phyloP scores from a whole-genome alignment of 139 green algal genomes.

The Micractinium conductrix region DNA sequence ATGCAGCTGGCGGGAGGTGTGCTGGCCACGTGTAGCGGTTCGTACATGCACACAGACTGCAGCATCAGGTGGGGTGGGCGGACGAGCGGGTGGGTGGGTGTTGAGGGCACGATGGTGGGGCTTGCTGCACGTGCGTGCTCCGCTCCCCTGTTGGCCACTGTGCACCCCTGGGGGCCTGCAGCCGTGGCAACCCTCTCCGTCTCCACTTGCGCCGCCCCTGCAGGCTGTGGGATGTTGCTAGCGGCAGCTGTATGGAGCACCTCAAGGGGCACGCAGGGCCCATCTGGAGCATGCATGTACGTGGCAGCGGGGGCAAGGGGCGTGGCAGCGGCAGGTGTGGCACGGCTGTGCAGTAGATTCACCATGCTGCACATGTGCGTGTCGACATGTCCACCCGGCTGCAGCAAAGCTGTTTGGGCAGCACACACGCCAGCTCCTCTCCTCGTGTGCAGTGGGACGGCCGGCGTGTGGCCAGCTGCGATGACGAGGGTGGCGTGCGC shows the following conservation, averaged over 20 bases:
- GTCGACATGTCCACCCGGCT: too few species aligned
- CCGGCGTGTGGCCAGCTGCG: constrained; percentile 3
- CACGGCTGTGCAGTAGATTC: too few species aligned
- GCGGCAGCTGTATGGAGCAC: neutral
- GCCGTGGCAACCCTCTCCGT: neutral
- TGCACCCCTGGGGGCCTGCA: neutral
- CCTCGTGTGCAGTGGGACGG: constrained; percentile 3
- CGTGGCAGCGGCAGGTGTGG: too few species aligned
- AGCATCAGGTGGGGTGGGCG: constrained; percentile 1
- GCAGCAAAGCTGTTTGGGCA: too few species aligned
- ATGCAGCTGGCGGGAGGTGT: neutral
- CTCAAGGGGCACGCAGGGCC: constrained; percentile 7
- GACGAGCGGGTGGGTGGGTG: neutral
- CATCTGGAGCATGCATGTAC: constrained; percentile 30
- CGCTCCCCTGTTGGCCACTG: neutral
- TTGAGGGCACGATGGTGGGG: too few species aligned
- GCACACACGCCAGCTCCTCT: too few species aligned
- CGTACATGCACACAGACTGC: constrained; percentile 27
- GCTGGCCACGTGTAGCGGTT: constrained; percentile 22
- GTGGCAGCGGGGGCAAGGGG: too few species aligned
- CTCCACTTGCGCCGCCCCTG: neutral
- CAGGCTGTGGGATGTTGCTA: constrained; percentile 15
- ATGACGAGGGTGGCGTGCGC: constrained; percentile 8
- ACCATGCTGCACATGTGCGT: too few species aligned
- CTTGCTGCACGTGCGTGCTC: too few species aligned